A percentile compares a stretch with the other conserved stretches of the same genome.
phyloP scores from a whole-genome alignment of 1,139 yeast genomes.

The Chernovozyma sophiae-reginae region DNA sequence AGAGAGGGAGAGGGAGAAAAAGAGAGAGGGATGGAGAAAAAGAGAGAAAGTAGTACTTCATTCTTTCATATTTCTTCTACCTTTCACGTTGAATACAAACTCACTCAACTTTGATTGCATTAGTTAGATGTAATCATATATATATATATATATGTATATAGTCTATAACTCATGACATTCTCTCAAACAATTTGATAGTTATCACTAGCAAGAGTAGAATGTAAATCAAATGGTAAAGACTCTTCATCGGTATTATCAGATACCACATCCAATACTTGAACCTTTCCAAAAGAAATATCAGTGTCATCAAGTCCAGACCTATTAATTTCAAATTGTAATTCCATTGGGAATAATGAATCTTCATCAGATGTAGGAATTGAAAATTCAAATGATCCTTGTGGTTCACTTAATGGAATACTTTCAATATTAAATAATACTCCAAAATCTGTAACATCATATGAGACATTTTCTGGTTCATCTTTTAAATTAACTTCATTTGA shows the following conservation, averaged over 20 bases:
- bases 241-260: constrained; percentile 34
- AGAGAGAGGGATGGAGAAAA: too few relatives aligned
- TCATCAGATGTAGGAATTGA: constrained; percentile 71
- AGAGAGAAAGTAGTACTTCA: too few relatives aligned
- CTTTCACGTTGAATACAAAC: too few relatives aligned
- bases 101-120: too few relatives aligned
- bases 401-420: constrained; percentile 44
- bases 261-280: constrained; percentile 41
- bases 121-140: too few relatives aligned
- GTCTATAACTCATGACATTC: too few relatives aligned
- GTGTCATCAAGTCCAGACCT: constrained; percentile 34
- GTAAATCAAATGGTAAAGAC: constrained; percentile 70
- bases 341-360: constrained; percentile 87
- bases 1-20: too few relatives aligned
- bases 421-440: constrained; percentile 58
- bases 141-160: too few relatives aligned
- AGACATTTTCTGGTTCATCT: constrained; percentile 43
- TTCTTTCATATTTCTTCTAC: too few relatives aligned
- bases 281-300: constrained; percentile 39
- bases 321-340: constrained; percentile 45
- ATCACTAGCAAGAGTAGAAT: constrained; percentile 59
- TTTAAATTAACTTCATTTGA: constrained; percentile 55
- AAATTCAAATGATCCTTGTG: constrained; percentile 78
- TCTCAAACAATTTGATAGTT: constrained; percentile 55
- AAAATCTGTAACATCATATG: constrained; percentile 49